Evolutionary conservation across 768 basidiomycete species (phyloP).

Genomic region (Podaxis sp.): DNA sequence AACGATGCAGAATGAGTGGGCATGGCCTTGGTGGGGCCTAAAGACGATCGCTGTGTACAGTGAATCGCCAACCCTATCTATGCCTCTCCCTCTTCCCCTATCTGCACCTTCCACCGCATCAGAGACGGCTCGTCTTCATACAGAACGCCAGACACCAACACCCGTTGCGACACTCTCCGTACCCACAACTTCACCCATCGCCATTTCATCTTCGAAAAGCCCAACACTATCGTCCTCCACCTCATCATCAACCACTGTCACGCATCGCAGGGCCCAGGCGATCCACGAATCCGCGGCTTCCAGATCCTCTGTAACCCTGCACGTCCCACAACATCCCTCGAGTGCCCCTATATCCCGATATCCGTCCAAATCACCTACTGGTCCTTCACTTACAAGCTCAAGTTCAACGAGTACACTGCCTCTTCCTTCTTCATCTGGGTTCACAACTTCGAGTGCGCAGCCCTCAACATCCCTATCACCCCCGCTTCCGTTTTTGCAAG

Average conservation of each 20-base stretch:
- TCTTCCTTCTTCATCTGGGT: neutral
- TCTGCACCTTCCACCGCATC: neutral
- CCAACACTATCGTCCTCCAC: neutral
- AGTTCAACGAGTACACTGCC: constrained; percentile 3
- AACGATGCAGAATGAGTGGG: constrained; percentile 14
- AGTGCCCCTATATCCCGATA: constrained; percentile 6
- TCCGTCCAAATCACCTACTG: neutral
- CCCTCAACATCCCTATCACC: neutral
- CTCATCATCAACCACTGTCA: neutral
- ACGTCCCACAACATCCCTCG: neutral
- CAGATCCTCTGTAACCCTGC: neutral
- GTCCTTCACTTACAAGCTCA: neutral
- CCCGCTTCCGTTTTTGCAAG: neutral
- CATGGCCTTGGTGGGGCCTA: constrained; percentile 11
- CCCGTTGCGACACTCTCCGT: neutral
- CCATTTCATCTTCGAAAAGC: neutral
- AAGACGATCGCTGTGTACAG: constrained; percentile 8
- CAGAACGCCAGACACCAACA: neutral
- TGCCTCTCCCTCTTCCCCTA: constrained; percentile 4
- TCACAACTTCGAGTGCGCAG: too few species aligned
- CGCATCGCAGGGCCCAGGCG: neutral
- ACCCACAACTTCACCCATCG: neutral
- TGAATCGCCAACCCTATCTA: constrained; percentile 1
- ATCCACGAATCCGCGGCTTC: neutral
- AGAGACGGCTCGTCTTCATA: neutral